These are phyloP conservation scores for Backusella morwellensis DNA, from an alignment of 192 early-diverging fungal species.

Conservation along the genomic window DNA sequence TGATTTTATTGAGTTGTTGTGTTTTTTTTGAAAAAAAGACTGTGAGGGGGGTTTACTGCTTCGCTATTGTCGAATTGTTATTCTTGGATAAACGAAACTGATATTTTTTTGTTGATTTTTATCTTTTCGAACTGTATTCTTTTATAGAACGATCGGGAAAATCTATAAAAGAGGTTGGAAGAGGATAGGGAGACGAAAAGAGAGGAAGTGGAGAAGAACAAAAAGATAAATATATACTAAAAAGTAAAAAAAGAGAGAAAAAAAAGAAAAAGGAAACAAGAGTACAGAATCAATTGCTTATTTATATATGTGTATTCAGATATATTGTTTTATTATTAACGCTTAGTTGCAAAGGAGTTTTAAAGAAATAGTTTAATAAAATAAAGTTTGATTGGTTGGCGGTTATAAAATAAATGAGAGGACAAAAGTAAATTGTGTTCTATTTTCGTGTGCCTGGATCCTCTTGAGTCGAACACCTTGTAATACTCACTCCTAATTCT, in stretches of 20 bases:
- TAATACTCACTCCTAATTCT: constrained; percentile 5
- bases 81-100: background rate
- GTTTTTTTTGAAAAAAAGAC: background rate
- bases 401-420: background rate
- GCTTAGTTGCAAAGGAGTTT: background rate
- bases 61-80: background rate
- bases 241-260: background rate
- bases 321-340: background rate
- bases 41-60: background rate
- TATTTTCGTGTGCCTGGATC: constrained; percentile 8
- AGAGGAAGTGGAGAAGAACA: background rate
- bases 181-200: background rate
- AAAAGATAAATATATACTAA: background rate
- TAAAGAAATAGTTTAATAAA: background rate
- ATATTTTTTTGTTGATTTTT: background rate
- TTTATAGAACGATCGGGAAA: background rate
- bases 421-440: constrained; percentile 13
- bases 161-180: constrained; percentile 3
- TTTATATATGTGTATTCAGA: background rate
- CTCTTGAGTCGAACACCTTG: background rate
- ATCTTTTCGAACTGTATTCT: background rate
- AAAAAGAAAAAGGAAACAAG: background rate
- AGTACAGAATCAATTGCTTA: background rate
- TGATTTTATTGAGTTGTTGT: background rate
- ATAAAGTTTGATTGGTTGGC: constrained; percentile 10